Evolutionary conservation across 345 rosid genomes (phyloP).

Genomic region (Anacardium occidentale): DNA sequence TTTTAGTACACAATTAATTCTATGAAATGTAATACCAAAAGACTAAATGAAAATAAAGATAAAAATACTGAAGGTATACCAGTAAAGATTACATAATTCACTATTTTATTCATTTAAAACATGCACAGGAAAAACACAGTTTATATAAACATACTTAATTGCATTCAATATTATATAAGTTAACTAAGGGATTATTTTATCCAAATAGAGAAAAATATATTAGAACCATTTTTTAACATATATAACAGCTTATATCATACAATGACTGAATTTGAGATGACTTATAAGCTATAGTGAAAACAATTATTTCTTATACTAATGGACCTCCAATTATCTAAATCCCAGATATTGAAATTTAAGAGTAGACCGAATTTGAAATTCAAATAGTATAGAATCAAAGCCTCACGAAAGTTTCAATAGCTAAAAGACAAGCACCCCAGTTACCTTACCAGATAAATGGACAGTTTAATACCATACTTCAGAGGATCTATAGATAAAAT

Average conservation of each 20-base stretch:
- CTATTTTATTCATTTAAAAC: neutral
- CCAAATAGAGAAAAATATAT: too few species aligned
- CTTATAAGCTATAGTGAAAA: too few species aligned
- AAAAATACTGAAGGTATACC: neutral
- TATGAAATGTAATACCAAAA: neutral
- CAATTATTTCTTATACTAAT: too few species aligned
- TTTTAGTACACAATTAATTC: neutral
- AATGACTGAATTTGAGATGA: too few species aligned
- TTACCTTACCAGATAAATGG: conserved; percentile 18
- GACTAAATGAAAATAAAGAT: neutral
- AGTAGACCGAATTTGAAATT: conserved; percentile 4
- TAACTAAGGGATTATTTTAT: too few species aligned
- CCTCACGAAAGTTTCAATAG: conserved; percentile 10
- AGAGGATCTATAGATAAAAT: conserved; percentile 19
- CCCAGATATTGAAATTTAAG: too few species aligned
- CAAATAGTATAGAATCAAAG: neutral
- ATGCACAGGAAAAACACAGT: neutral
- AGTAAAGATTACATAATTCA: neutral
- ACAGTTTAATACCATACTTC: conserved; percentile 10
- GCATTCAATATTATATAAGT: too few species aligned
- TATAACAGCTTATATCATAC: too few species aligned
- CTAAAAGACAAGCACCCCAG: conserved; percentile 29
- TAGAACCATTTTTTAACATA: too few species aligned
- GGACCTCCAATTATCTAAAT: too few species aligned
- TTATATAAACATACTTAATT: neutral